phyloP scores from a whole-genome alignment of 2,329 filamentous ascomycete genomes.

The Ceratocystis harringtonii region DNA sequence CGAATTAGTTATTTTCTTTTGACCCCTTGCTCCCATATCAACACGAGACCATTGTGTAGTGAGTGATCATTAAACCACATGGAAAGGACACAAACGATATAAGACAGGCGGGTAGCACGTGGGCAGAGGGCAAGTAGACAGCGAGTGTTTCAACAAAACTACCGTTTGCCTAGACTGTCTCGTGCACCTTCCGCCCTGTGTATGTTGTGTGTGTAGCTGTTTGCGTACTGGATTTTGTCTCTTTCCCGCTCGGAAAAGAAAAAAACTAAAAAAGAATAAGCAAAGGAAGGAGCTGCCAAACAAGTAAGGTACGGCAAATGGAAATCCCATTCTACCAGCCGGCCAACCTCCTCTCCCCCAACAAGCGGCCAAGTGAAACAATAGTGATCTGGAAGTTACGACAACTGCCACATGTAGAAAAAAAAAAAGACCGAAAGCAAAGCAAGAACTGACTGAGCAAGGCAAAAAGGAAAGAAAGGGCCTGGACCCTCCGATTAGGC shows the following conservation, averaged over 20 bases:
- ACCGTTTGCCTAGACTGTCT: background rate
- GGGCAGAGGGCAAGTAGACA: background rate
- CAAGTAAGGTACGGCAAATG: background rate
- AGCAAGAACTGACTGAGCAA: background rate
- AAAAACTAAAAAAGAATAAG: background rate
- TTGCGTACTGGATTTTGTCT: background rate
- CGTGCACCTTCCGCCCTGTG: background rate
- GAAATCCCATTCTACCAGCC: background rate
- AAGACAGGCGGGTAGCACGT: background rate
- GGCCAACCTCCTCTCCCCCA: background rate
- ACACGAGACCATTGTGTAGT: too few species aligned
- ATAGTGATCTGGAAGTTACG: background rate
- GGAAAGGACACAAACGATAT: too few species aligned
- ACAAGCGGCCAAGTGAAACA: background rate
- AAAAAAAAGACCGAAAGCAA: background rate
- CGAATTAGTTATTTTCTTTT: too few species aligned
- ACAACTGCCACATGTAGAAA: background rate
- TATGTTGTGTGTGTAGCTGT: background rate
- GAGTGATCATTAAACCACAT: too few species aligned
- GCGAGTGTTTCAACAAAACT: background rate
- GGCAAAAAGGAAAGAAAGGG: background rate
- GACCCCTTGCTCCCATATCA: too few species aligned
- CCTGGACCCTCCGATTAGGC: background rate
- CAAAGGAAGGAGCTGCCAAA: background rate
- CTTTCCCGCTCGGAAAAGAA: background rate